A percentile compares a stretch with the other conserved stretches of the same genome.
These are phyloP conservation scores for Auriscalpium microsporum DNA, from an alignment of 768 basidiomycete species.

Conservation along the genomic window DNA sequence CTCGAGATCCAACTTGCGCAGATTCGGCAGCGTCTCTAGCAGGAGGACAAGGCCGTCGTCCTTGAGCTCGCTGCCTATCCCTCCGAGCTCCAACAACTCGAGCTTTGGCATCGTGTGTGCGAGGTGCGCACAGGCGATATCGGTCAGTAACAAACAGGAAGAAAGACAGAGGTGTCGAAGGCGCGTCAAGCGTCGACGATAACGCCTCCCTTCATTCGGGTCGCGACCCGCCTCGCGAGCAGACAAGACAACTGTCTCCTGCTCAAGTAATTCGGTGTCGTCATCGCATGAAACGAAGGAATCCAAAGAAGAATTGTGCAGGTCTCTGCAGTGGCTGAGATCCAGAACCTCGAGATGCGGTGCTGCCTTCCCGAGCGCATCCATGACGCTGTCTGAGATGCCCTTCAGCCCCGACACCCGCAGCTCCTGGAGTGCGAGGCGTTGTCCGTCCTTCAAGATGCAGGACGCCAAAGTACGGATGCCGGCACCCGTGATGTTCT, in stretches of 20 bases:
- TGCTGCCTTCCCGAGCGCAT: constrained; percentile 55
- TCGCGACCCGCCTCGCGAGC: constrained; percentile 62
- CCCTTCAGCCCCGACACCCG: constrained; percentile 60
- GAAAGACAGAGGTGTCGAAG: constrained; percentile 73
- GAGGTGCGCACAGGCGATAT: constrained; percentile 65
- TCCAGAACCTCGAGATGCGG: constrained; percentile 75
- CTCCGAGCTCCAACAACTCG: constrained; percentile 72
- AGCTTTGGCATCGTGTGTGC: constrained; percentile 62
- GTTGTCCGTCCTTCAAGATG: constrained; percentile 36
- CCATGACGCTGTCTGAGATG: constrained; percentile 52
- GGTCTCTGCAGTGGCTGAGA: constrained; percentile 59
- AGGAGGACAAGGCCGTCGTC: constrained; percentile 70
- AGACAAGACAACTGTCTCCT: constrained; percentile 43
- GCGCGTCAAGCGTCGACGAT: constrained; percentile 53
- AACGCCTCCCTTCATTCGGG: constrained; percentile 36
- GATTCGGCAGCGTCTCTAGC: constrained; percentile 56
- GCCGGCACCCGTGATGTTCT: constrained; percentile 57
- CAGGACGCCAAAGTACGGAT: constrained; percentile 40
- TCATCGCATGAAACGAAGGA: constrained; percentile 56
- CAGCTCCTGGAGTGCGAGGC: constrained; percentile 51
- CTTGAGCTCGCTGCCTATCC: constrained; percentile 58
- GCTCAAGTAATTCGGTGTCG: constrained; percentile 24
- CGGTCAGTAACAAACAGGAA: constrained; percentile 61
- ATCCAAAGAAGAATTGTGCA: constrained; percentile 71
- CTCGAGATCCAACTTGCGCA: constrained; percentile 79